These are phyloP conservation scores for Fusarium sp. DNA, from an alignment of 2,329 filamentous ascomycete genomes.

Conservation along the genomic window DNA sequence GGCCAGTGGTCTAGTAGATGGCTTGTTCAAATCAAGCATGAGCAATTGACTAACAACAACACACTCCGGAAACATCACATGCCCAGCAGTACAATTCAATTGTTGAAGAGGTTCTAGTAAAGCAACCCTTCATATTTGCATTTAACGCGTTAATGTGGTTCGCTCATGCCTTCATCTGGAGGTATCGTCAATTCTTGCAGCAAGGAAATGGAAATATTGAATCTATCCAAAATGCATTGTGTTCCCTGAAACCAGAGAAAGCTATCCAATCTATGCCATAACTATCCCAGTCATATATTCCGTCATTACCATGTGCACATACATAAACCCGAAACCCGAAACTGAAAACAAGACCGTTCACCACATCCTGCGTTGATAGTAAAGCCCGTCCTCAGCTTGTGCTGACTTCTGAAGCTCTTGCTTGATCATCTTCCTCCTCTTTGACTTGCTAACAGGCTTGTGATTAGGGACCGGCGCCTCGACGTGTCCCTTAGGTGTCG, in stretches of 20 bases:
- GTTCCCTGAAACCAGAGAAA: neutral
- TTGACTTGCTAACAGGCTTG: slow-evolving; percentile 64
- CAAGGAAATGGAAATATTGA: neutral
- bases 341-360: slow-evolving; percentile 46
- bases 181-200: neutral
- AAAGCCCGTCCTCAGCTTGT: slow-evolving; percentile 61
- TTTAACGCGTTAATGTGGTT: neutral
- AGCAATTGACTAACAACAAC: too few relatives aligned
- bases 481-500: slow-evolving; percentile 52
- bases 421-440: slow-evolving; percentile 70
- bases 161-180: neutral
- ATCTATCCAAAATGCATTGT: neutral
- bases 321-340: neutral
- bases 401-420: slow-evolving; percentile 66
- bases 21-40: too few relatives aligned
- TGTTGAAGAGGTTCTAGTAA: too few relatives aligned
- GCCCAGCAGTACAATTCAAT: too few relatives aligned
- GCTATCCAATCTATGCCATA: slow-evolving; percentile 14
- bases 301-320: slow-evolving; percentile 30
- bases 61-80: too few relatives aligned
- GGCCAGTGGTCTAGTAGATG: too few relatives aligned
- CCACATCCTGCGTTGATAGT: slow-evolving; percentile 69
- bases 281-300: slow-evolving; percentile 3
- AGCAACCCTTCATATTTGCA: neutral
- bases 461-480: slow-evolving; percentile 56